Conservation (phyloP, 257 asterid genomes). For the Ilex aquifolium region DNA sequence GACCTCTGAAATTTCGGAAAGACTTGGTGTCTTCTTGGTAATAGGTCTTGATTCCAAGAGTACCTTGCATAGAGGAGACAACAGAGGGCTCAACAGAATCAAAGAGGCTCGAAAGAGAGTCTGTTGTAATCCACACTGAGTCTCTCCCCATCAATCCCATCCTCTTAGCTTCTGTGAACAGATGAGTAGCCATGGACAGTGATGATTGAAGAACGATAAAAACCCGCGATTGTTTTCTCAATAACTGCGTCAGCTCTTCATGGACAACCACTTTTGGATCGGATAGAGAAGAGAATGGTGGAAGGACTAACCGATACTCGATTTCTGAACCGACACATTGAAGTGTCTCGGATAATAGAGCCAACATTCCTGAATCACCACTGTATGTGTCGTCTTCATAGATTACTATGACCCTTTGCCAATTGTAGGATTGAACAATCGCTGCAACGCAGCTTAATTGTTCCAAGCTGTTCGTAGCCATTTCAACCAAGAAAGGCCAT, state of each 20-base stretch:
- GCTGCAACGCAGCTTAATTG: constrained; percentile 22
- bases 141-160: constrained; percentile 35
- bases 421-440: constrained; percentile 23
- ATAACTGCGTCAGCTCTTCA: constrained; percentile 19
- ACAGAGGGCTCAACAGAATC: constrained; percentile 25
- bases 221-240: constrained; percentile 31
- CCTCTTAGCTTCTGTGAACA: constrained; percentile 31
- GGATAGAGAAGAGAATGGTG: constrained; percentile 21
- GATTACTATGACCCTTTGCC: constrained; percentile 35
- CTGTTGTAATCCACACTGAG: constrained; percentile 36
- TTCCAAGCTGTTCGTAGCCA: constrained; percentile 19
- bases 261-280: constrained; percentile 19
- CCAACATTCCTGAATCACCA: constrained; percentile 27
- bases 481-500: constrained; percentile 43
- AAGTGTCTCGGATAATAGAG: constrained; percentile 25
- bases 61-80: constrained; percentile 30
- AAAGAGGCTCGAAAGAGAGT: constrained; percentile 27
- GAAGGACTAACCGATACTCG: constrained; percentile 28
- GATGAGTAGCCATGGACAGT: constrained; percentile 15
- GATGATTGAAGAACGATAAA: constrained; percentile 37
- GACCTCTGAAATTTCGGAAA: constrained; percentile 18
- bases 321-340: constrained; percentile 21
- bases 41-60: constrained; percentile 31
- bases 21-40: constrained; percentile 14
- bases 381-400: constrained; percentile 30